Conservation (phyloP, 371 early-diverging fungal species). For the Thermomucor indicae-seudaticae region DNA sequence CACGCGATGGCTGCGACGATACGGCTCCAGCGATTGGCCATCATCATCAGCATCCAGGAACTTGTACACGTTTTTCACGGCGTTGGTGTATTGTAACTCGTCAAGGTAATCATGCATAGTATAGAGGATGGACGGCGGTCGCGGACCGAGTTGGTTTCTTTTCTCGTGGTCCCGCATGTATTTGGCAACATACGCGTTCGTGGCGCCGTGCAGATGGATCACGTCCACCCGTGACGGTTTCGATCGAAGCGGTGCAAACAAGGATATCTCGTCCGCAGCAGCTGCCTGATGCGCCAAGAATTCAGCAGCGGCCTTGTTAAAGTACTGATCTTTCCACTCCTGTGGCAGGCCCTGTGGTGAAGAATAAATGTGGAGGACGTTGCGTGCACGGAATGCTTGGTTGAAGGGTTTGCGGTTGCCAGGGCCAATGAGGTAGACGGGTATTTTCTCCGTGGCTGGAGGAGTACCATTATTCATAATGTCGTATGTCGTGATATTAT, state of each 20-base stretch:
- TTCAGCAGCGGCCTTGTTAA: constrained; percentile 58
- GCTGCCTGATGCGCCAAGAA: constrained; percentile 53
- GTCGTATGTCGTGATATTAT: constrained; percentile 17
- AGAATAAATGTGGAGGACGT: constrained; percentile 42
- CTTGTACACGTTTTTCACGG: constrained; percentile 46
- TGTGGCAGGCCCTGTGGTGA: constrained; percentile 46
- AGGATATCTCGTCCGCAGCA: constrained; percentile 46
- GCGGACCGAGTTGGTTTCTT: constrained; percentile 30
- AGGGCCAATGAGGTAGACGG: constrained; percentile 61
- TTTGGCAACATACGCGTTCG: constrained; percentile 57
- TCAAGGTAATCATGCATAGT: constrained; percentile 62
- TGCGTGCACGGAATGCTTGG: constrained; percentile 48
- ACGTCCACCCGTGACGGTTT: constrained; percentile 41
- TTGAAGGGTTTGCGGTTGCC: constrained; percentile 53
- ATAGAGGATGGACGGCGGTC: constrained; percentile 58
- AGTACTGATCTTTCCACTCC: constrained; percentile 66
- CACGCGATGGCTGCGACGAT: constrained; percentile 52
- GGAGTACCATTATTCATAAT: constrained; percentile 23
- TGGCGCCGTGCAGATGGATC: constrained; percentile 61
- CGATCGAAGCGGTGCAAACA: constrained; percentile 42
- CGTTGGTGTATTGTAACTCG: constrained; percentile 56
- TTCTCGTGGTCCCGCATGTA: constrained; percentile 39
- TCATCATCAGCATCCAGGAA: constrained; percentile 33
- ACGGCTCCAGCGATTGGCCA: constrained; percentile 14
- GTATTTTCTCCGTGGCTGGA: constrained; percentile 14